Evolutionary conservation across 31 red algal genomes (phyloP), one percentile per base, ranked within the genome.

Genomic region (Asparagopsis taxiformis): DNA sequence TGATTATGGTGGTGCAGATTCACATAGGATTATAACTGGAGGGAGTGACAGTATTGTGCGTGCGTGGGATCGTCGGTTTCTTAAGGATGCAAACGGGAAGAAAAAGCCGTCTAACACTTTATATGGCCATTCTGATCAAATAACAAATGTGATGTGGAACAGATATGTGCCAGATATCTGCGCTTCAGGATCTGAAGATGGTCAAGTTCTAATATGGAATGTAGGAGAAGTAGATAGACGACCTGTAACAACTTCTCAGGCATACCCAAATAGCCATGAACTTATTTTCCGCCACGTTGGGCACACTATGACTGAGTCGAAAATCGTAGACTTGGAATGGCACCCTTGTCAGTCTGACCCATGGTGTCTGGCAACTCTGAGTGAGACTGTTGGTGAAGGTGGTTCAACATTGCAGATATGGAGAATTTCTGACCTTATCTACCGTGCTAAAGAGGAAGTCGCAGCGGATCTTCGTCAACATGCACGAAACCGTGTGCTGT

Each of bases 11-110:
- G 75, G 89, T 30, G 29, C 63, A 65, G 59, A 74, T 61, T 36
- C 63, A 25, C 38, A 72, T 41, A 53, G 20, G 48, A 60, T 95
- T 53, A 50, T 85, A 1, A 95, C 92, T 0, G 92, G 92, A 17
- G 85, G 85, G 37, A 64, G 62, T 19, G 92, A 95, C 62, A 64
- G 53, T n/a, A 39, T 80, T 34, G 55, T 95, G 2, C 66, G 79
- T 6, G n/a, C 90, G 26, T 95, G 92, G 92, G 92, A 95, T 46
- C 55, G 55, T 59, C 83, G 92, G 21, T 67, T 69, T 31, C 55
- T 92, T 20, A 62, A 60, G 22, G 48, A 30, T 48, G 21, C 72
- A 21, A 28, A 29, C 3, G 75, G 60, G 2, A 35, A 77, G 62
- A 70, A 62, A 29, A 56, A 53, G 26, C 84, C 84, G 9, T n/a